Base-by-base conservation (phyloP, 768 basidiomycete genomes). In the Mycena latifolia region DNA sequence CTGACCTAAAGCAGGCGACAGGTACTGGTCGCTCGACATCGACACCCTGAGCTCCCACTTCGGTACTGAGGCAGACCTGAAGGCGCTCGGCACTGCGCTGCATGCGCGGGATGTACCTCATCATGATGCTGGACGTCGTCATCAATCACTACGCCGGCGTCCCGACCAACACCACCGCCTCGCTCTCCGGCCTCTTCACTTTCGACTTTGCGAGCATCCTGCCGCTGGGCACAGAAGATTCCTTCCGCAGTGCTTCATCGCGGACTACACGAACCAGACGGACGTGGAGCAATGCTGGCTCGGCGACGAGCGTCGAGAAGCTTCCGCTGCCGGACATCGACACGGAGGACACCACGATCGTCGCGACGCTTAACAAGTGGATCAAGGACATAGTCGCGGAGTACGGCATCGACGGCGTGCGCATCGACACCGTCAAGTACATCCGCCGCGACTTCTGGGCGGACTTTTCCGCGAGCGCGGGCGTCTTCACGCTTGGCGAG, bases 101-200 rank as follows among this genome's bases (percentile, higher is more conserved):
- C 94, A 93, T 76, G 82, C 43, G 81, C 83, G 73, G 87, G 77
- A 78, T 78, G 85, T 81, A 72, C 62, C 78, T 93, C 72, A 93
- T n/a, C n/a, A n/a, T n/a, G n/a, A n/a, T 92, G 90, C 84, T 93
- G 43, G 92, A 93, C 71, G 78, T 90, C 22, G 89, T 94, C 62
- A 86, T 90, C 51, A 94, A 94, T 77, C 90, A 93, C 86, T 65
- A 56, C 51, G 66, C 63, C n/a, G 59, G 68, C 45, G 43, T 59
- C 29, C 72, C 74, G 35, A 69, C 66, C n/a, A 63, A 67, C 52
- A 66, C 52, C 27, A 61, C 69, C 37, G 29, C 55, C 39, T 54
- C 53, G 3, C 10, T 22, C 37, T 31, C 37, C 15, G 29, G 6
- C 43, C 48, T 27, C n/a, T 65, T 71, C 62, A 63, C 59, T 37